Conservation (phyloP, 441 rosid genomes). For the Erodium moschatum region DNA sequence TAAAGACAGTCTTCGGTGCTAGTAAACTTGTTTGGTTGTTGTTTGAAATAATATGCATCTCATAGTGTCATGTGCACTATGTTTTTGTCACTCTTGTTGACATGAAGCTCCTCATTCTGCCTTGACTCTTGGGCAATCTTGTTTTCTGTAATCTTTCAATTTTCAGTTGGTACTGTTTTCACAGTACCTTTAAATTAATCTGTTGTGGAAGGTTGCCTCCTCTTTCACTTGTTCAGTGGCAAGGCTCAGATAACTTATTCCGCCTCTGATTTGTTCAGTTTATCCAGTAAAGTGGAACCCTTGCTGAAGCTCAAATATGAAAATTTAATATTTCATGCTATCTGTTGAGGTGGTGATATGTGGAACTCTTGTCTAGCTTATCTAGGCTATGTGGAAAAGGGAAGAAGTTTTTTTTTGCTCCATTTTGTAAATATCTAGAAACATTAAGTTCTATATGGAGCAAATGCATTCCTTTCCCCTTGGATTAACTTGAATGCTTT, state of each 20-base stretch:
- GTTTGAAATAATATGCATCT: neutral
- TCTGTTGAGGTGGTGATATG: neutral
- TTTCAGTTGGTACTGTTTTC: neutral
- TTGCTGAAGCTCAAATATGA: neutral
- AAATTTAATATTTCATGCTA: neutral
- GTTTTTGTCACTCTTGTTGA: neutral
- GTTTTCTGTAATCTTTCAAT: neutral
- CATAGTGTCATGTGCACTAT: neutral
- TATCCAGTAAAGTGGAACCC: neutral
- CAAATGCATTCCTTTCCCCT: neutral
- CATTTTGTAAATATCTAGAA: neutral
- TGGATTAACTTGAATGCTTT: constrained; percentile 3
- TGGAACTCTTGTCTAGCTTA: neutral
- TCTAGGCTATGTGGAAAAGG: neutral
- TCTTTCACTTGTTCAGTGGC: neutral
- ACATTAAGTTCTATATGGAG: constrained; percentile 2
- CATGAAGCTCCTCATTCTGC: neutral
- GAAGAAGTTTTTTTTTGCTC: too few relatives aligned
- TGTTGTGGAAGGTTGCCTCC: neutral
- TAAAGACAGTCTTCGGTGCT: neutral
- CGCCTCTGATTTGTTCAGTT: neutral
- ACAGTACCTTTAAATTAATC: neutral
- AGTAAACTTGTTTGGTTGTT: neutral
- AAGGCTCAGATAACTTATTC: neutral
- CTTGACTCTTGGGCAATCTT: neutral